Evolutionary conservation across 306 rosid species (phyloP), one percentile per base, ranked within the genome.

Genomic region (Fagus sylvatica): DNA sequence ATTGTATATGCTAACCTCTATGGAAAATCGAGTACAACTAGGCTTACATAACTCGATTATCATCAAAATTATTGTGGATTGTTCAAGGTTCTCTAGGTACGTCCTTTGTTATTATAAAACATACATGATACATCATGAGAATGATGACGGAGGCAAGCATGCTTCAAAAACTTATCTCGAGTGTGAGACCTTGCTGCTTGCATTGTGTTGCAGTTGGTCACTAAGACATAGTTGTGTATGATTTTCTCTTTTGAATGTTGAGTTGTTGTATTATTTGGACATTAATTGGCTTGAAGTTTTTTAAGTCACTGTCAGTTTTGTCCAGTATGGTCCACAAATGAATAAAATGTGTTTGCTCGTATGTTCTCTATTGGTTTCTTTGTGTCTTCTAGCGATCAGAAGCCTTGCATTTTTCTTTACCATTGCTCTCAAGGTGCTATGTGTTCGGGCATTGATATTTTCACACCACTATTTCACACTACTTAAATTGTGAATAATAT

Each of bases 1-100:
- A 76, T 75, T 69, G 98, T 94, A 33, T 94, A 94, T 74, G 64
- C 87, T 53, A 71, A 87, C 69, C 88, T 94, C 16, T 94, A 94
- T 59, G 98, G 98, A 69, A 94, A 90, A 71, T 71, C 87, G n/a
- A 82, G 85, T 48, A 1, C 88, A 15, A 33, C 79, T 17, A 55
- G 71, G 32, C 54, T 71, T 54, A 76, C 74, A 2, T 84, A 71
- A 59, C 22, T 41, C 6, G 57, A 49, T 46, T 32, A 19, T 36
- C 48, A 43, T 65, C 59, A 40, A 49, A 61, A 43, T 57, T 11
- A 36, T 59, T 65, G 57, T 69, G 57, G 37, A 51, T 57, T 67
- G 53, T 76, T 34, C 65, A 40, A 70, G 72, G 22, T 71, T 40
- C n/a, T 66, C 13, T 42, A 9, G 78, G 11, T 15, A 15, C 42